A percentile compares a stretch with the other conserved stretches of the same genome.
These are phyloP conservation scores for Trametes sanguinea DNA, from an alignment of 768 basidiomycete genomes.

Conservation along the genomic window DNA sequence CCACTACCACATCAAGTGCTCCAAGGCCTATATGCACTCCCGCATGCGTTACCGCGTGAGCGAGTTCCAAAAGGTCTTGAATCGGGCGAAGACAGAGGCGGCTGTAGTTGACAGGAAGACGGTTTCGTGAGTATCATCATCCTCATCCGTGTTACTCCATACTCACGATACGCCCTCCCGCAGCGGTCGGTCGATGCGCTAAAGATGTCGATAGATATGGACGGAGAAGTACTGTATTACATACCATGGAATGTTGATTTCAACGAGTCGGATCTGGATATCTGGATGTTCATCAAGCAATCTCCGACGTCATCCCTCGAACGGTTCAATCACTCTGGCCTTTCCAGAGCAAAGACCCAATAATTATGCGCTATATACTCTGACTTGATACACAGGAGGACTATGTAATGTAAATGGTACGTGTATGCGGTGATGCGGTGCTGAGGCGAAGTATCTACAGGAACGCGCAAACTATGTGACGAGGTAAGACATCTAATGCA, in stretches of 20 bases:
- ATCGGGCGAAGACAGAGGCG: constrained; percentile 92
- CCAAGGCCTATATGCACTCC: constrained; percentile 99
- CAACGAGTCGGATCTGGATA: neutral
- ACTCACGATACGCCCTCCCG: neutral
- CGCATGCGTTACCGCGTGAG: constrained; percentile 92
- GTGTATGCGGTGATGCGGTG: neutral
- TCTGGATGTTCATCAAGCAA: neutral
- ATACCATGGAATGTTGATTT: constrained; percentile 13
- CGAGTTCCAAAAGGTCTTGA: constrained; percentile 95
- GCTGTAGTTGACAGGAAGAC: constrained; percentile 86
- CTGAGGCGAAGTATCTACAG: constrained; percentile 1
- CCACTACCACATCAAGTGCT: constrained; percentile 99
- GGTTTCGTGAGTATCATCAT: constrained; percentile 61
- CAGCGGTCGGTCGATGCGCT: constrained; percentile 23
- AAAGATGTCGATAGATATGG: neutral
- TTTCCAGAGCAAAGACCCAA: neutral
- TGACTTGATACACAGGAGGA: neutral
- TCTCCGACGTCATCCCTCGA: neutral
- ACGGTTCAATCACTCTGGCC: neutral
- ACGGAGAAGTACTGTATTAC: constrained; percentile 10
- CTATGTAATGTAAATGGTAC: neutral
- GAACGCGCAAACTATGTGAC: neutral
- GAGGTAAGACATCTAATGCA: neutral
- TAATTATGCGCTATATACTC: constrained; percentile 3
- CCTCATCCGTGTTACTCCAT: neutral